Base-by-base conservation (phyloP, 306 rosid species). In the Chamaecrista fasciculata region DNA sequence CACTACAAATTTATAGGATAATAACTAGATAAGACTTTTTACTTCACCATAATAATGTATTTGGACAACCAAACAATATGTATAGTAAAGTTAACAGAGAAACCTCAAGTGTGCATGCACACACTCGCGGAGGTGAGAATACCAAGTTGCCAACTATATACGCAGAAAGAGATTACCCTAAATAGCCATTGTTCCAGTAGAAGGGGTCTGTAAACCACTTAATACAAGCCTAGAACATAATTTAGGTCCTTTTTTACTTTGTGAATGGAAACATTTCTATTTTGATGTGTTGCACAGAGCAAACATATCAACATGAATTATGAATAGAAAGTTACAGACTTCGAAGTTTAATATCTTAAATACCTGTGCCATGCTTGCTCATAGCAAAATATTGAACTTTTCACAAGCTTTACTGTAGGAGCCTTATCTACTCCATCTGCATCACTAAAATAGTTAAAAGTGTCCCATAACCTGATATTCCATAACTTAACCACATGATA, bases 351-450 rank as follows among this genome's bases (percentile, higher is more conserved):
- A 29, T 49, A 46, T 42, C 73, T 26, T 10, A 67, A 73, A 52
- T 83, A 93, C 98, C 98, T 88, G 71, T 93, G 98, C 97, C 98
- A 93, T 29, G 97, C 97, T 79, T 93, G 98, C 87, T 93, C 98
- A 68, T 86, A 93, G 82, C 92, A 88, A 87, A 93, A 90, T 73
- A 90, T 77, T 75, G 98, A 88, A 78, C 94, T 93, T 80, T 93
- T 93, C 33, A 93, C 90, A 67, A 93, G 89, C 89, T 90, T 93
- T 69, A 93, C 90, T 2, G 85, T 67, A 37, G 86, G 86, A 71
- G 84, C 79, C 83, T 88, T 91, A 14, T 80, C 73, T 34, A 52
- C 77, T 69, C 80, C 97, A 76, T 86, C 98, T 93, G 92, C 81
- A 80, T 68, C 72, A 83, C 69, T 70, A 69, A 62, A 71, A 76